Percentiles rank a stretch among this genome's conserved stretches.
phyloP scores from a whole-genome alignment of 371 early-diverging fungal genomes.

The Entomophthora muscae region DNA sequence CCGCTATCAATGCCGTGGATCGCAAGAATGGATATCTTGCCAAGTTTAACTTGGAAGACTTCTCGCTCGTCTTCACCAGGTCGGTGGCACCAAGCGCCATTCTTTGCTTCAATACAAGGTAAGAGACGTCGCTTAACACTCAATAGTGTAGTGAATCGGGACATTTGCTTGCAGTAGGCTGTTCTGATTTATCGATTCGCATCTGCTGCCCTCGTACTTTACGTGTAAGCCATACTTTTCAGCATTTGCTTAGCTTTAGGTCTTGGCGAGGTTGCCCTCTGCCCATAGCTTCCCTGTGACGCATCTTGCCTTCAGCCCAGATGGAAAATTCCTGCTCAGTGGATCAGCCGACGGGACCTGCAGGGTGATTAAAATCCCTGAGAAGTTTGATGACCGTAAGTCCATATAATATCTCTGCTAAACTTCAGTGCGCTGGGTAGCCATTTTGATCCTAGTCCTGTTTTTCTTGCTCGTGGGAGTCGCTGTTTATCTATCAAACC shows the following conservation, averaged over 20 bases:
- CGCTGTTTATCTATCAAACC: too few species aligned
- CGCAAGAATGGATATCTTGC: background rate
- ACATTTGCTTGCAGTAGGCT: constrained; percentile 1
- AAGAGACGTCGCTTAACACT: background rate
- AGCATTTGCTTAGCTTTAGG: background rate
- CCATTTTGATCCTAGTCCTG: background rate
- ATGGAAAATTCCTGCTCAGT: constrained; percentile 1
- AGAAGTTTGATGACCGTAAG: background rate
- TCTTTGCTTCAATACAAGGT: background rate
- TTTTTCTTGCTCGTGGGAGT: background rate
- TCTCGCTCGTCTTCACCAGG: background rate
- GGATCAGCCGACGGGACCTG: constrained; percentile 6
- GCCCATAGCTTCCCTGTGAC: constrained; percentile 8
- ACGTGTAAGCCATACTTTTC: background rate
- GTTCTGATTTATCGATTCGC: background rate
- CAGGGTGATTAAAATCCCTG: background rate
- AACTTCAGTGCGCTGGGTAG: background rate
- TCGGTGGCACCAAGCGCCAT: background rate
- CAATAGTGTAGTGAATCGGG: background rate
- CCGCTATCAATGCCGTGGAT: background rate
- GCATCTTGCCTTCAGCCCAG: background rate
- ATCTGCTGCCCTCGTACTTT: background rate
- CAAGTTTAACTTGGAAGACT: background rate
- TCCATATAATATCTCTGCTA: background rate
- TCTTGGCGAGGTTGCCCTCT: background rate